Evolutionary conservation across 306 rosid genomes (phyloP).

Genomic region (Vigna reflexopilosa): DNA sequence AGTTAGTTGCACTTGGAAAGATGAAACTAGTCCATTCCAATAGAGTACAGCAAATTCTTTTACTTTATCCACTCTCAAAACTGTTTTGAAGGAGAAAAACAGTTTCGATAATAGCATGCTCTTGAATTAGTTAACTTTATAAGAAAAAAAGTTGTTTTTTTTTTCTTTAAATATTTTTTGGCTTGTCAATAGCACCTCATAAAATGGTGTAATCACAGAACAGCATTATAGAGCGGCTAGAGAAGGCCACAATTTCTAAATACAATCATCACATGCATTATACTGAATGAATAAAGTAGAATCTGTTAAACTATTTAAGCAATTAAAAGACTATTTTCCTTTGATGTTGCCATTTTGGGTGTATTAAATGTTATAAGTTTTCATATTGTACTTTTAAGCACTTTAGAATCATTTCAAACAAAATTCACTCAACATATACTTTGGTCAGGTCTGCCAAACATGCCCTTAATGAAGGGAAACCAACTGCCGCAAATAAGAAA

Average conservation of each 20-base stretch:
- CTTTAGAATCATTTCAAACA: constrained; percentile 8
- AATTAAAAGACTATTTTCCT: constrained; percentile 14
- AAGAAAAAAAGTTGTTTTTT: too few species aligned
- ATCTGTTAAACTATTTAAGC: constrained; percentile 14
- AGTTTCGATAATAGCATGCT: not conserved
- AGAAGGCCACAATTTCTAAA: not conserved
- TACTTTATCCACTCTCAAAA: not conserved
- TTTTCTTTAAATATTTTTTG: not conserved
- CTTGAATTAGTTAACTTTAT: too few species aligned
- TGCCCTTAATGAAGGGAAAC: constrained; percentile 1
- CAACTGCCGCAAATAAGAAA: not conserved
- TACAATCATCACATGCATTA: constrained; percentile 15
- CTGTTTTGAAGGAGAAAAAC: not conserved
- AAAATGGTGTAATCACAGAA: not conserved
- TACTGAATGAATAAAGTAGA: constrained; percentile 12
- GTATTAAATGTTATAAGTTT: not conserved
- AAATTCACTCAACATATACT: not conserved
- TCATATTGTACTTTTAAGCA: constrained; percentile 15
- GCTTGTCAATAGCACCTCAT: not conserved
- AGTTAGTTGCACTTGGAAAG: not conserved
- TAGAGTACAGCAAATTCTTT: not conserved
- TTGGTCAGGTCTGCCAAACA: constrained; percentile 28
- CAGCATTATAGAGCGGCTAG: not conserved
- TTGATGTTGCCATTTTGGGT: not conserved
- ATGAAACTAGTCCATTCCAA: not conserved